Conservation (phyloP, 176 grass and related monocot species). For the Oryza nivara region DNA sequence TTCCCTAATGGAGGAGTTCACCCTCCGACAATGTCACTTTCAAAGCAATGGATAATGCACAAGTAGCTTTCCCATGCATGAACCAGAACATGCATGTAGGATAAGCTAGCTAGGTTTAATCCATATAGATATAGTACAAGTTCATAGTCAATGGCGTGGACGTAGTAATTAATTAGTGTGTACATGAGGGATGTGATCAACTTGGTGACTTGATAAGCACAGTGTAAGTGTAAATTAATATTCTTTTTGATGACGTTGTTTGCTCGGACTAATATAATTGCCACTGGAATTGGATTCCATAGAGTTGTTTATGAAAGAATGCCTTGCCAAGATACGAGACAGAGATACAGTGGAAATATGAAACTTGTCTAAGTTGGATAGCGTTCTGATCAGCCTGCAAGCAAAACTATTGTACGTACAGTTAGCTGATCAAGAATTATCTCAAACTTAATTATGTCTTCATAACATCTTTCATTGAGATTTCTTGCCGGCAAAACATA, state of each 20-base stretch:
- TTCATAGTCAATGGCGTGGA: not conserved
- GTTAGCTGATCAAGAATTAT: not conserved
- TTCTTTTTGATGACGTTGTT: not conserved
- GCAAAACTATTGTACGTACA: not conserved
- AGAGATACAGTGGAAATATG: not conserved
- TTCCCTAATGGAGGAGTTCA: no score
- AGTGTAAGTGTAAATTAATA: not conserved
- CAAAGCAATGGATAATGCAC: not conserved
- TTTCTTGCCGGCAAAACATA: slow-evolving; percentile 33
- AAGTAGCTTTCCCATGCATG: not conserved
- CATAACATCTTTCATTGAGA: not conserved
- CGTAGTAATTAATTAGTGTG: not conserved
- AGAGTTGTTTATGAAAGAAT: not conserved
- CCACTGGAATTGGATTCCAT: not conserved
- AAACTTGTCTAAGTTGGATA: not conserved
- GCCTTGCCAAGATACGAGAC: not conserved
- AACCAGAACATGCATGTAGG: not conserved
- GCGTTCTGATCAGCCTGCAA: not conserved
- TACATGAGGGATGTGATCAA: not conserved
- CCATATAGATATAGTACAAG: not conserved
- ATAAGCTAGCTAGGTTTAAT: not conserved
- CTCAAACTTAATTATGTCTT: slow-evolving; percentile 6
- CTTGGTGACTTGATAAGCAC: slow-evolving; percentile 5
- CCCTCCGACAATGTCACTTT: not conserved
- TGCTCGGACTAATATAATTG: not conserved